Evolutionary conservation across 2,329 filamentous ascomycete genomes (phyloP), one percentile per base, ranked within the genome.

Genomic region (Colletotrichum horii): DNA sequence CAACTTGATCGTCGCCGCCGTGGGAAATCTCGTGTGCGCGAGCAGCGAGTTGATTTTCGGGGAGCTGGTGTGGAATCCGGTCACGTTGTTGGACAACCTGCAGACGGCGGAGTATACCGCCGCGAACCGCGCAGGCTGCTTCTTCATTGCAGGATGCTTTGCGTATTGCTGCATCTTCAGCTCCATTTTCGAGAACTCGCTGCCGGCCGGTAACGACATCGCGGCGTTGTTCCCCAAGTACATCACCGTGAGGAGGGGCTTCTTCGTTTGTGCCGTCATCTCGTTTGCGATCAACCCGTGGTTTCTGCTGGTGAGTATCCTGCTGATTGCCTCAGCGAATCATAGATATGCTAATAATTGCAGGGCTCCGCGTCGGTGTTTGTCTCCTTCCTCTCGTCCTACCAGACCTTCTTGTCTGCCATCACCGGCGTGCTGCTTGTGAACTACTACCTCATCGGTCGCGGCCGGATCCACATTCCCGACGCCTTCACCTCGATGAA

Each of bases 131-230:
- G 81, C 84, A 8, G 85, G 83, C 0, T 84, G 83, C 61, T 84
- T 85, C 43, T 86, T 88, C 74, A 84, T 87, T 34, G 80, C 86
- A 1, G 81, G 83, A 2, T 83, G 81, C 16, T 86, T 88, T 60
- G 79, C 84, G 0, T 88, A 87, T 73, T 85, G 84, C 6, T 81
- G 84, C 1, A 82, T 89, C 30, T 87, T 88, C 73, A 84, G 83
- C 11, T 80, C 84, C 8, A 87, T 89, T 32, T 85, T 86, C n/a
- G 84, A 85, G 66, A 86, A 87, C 68, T 84, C 82, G 6, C 80
- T 87, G 4, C 83, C 85, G 24, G 85, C 84, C 0, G 85, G 85
- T 6, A 84, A 86, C n/a, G 85, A 87, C 30, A 76, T 87, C 6
- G 80, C 85, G 0, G 84, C 83, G 0, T 78, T 83, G 3, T 85